Percentiles rank a stretch among this genome's conserved stretches.
Conservation (phyloP, 176 grass and related monocot species). For the Oryza meridionalis region DNA sequence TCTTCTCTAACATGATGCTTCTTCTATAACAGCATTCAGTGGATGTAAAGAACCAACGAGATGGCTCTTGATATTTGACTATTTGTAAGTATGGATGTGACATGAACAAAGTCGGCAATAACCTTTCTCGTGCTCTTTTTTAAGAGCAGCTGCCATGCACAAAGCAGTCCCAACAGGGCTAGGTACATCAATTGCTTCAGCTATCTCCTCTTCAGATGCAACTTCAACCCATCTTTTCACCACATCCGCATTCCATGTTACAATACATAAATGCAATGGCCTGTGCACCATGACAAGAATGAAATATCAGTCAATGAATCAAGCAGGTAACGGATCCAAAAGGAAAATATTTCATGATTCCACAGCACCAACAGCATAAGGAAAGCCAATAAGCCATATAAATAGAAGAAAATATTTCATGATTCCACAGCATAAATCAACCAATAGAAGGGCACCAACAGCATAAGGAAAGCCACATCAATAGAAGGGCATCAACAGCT, state of each 20-base stretch:
- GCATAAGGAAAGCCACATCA: constrained; percentile 17
- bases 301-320: constrained; percentile 26
- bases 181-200: constrained; percentile 78
- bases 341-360: constrained; percentile 14
- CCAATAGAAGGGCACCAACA: constrained; percentile 1
- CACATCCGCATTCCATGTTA: constrained; percentile 85
- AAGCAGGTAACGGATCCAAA: constrained; percentile 22
- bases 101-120: constrained; percentile 42
- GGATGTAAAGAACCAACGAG: neutral
- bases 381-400: neutral
- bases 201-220: constrained; percentile 75
- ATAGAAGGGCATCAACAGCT: constrained; percentile 23
- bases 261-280: constrained; percentile 94
- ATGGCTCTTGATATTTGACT: neutral
- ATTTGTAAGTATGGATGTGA: neutral
- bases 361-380: constrained; percentile 25
- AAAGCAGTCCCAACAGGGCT: constrained; percentile 82
- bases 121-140: constrained; percentile 97
- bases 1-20: neutral
- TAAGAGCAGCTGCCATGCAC: constrained; percentile 97
- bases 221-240: constrained; percentile 89
- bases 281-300: constrained; percentile 51
- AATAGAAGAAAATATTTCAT: constrained; percentile 20
- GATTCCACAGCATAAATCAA: constrained; percentile 10
- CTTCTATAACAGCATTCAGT: too few species aligned